These are phyloP conservation scores for Euphrasia arctica DNA, from an alignment of 305 asterid genomes.

Conservation along the genomic window DNA sequence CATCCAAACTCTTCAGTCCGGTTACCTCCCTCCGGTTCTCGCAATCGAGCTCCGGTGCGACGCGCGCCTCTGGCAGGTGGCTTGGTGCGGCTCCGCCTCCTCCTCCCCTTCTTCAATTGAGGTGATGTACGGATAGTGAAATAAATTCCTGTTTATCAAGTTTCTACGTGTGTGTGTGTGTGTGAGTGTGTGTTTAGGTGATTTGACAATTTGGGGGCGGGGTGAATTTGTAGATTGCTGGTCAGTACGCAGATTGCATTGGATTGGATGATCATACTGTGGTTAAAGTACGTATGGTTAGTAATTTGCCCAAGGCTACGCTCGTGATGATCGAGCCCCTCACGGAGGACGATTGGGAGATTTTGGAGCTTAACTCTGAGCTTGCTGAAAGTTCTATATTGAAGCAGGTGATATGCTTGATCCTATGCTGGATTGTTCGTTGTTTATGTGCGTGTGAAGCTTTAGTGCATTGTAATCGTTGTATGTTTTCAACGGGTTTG, in stretches of 20 bases:
- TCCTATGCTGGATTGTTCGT: conserved; percentile 11
- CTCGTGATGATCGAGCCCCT: conserved; percentile 84
- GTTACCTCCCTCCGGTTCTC: conserved; percentile 83
- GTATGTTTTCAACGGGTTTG: not conserved
- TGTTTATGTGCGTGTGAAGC: not conserved
- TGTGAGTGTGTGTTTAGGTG: conserved; percentile 6
- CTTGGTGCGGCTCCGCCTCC: conserved; percentile 93
- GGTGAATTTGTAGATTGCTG: conserved; percentile 56
- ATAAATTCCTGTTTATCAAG: not conserved
- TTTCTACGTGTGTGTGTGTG: not conserved
- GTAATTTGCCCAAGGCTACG: conserved; percentile 73
- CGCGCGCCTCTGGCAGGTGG: conserved; percentile 60
- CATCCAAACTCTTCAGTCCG: conserved; percentile 78
- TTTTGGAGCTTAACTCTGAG: conserved; percentile 94
- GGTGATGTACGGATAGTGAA: conserved; percentile 33
- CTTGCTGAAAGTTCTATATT: conserved; percentile 77
- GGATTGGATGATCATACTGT: conserved; percentile 61
- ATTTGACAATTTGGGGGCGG: not conserved
- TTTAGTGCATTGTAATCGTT: not conserved
- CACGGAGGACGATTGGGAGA: conserved; percentile 99
- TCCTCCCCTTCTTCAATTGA: conserved; percentile 71
- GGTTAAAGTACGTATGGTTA: conserved; percentile 62
- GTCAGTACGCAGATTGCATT: conserved; percentile 87
- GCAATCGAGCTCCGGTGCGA: conserved; percentile 70
- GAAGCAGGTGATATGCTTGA: conserved; percentile 62